phyloP scores from a whole-genome alignment of 768 basidiomycete genomes.

The Auricularia heimuer region DNA sequence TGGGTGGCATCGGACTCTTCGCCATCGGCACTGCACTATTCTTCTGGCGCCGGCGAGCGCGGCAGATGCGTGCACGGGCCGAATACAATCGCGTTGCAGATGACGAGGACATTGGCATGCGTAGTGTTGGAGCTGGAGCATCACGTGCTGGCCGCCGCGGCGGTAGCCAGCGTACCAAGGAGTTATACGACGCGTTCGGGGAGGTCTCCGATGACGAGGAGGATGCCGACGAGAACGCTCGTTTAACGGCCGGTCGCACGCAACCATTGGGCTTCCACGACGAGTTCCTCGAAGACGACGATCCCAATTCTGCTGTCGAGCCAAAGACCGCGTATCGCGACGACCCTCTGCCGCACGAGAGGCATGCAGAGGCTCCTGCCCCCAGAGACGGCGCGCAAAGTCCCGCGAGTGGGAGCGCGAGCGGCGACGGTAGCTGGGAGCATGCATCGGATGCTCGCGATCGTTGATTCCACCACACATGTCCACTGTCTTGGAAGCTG shows the following conservation, averaged over 20 bases:
- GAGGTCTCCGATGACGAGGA: constrained; percentile 79
- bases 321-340: constrained; percentile 36
- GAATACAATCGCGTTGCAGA: constrained; percentile 52
- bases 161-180: constrained; percentile 49
- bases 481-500: background rate
- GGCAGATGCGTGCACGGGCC: constrained; percentile 26
- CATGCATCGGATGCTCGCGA: constrained; percentile 14
- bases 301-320: constrained; percentile 25
- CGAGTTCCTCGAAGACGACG: constrained; percentile 77
- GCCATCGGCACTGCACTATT: constrained; percentile 58
- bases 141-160: constrained; percentile 22
- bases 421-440: constrained; percentile 67
- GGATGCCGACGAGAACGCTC: constrained; percentile 55
- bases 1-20: constrained; percentile 71
- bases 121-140: constrained; percentile 37
- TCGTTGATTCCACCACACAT: background rate
- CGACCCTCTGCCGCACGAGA: constrained; percentile 32
- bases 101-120: constrained; percentile 73
- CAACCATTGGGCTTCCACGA: constrained; percentile 53
- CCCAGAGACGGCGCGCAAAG: constrained; percentile 16
- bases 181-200: constrained; percentile 94
- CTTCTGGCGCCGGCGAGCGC: constrained; percentile 64
- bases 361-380: constrained; percentile 5
- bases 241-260: constrained; percentile 33
- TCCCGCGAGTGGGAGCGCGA: constrained; percentile 34